Percentiles rank a stretch among this genome's conserved stretches.
Conservation (phyloP, 306 rosid species). For the Acacia confusa region DNA sequence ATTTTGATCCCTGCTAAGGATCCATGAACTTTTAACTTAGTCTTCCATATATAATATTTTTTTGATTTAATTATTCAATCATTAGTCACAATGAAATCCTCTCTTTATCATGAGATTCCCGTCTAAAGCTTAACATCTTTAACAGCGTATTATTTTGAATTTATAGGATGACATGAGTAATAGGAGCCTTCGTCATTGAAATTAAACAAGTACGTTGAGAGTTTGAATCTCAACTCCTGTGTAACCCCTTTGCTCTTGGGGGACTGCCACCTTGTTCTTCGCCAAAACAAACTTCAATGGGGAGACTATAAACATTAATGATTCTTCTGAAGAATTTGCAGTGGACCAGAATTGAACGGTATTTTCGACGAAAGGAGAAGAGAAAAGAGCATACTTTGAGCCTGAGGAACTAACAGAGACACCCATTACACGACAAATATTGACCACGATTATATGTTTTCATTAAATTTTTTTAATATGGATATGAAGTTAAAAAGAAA, state of each 20-base stretch:
- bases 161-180: too few species aligned
- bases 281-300: constrained; percentile 30
- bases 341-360: constrained; percentile 38
- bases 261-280: not conserved
- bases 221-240: too few species aligned
- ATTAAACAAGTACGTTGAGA: too few species aligned
- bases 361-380: constrained; percentile 3
- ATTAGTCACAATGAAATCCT: not conserved
- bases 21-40: not conserved
- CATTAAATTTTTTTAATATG: constrained; percentile 5
- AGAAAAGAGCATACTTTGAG: constrained; percentile 30
- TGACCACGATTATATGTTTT: constrained; percentile 30
- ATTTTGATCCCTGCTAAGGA: not conserved
- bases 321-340: constrained; percentile 26
- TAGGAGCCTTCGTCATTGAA: too few species aligned
- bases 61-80: not conserved
- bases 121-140: not conserved
- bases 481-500: constrained; percentile 38
- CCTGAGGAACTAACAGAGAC: constrained; percentile 43
- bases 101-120: not conserved
- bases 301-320: not conserved
- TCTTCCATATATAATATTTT: not conserved
- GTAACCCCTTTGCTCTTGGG: too few species aligned
- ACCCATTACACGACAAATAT: constrained; percentile 49
- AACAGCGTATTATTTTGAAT: too few species aligned